Base-by-base conservation (phyloP, 345 rosid species). In the Arabidopsis suecica region DNA sequence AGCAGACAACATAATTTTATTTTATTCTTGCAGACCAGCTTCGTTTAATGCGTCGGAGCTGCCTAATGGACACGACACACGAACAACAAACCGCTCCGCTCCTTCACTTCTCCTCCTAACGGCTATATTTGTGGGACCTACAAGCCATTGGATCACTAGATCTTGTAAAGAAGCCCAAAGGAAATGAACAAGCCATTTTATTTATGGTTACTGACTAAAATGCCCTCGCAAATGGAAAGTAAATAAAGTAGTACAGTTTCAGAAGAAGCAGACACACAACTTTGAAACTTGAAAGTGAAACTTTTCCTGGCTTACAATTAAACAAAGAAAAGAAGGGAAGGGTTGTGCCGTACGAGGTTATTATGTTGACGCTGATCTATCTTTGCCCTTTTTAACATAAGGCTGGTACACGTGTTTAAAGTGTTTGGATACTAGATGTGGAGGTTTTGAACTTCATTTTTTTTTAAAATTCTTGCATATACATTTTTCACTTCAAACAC, bases 311-410 rank as follows among this genome's bases (percentile, higher is more conserved):
- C 1, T 63, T 42, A 18, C 25, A 22, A 44, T 13, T 14, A 4
- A 33, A 32, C 1, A 12, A 55, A 0, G 7, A 61, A 25, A 53
- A 33, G 6, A 73, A 20, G 69, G 42, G 22, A 56, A 36, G 28
- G 16, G 32, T 61, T 68, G 69, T 53, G 69, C 57, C 69, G 79
- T 76, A 76, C 79, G 79, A 76, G 79, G 79, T 76, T 68, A 44
- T 22, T 33, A 61, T 23, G 63, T 67, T 68, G 74, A 75, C 69
- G 74, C 42, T 60, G 74, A 75, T 51, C 45, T 75, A 9, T 60
- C 56, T 68, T 37, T 51, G 3, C 38, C 30, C 2, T 5, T 20
- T 34, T 66, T 40, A 33, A 40, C 33, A 34, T 20, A 30, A 2
- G 37, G 64, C 16, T 73, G 48, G 77, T 64, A 42, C 49, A 65